Percentiles rank a stretch among this genome's conserved stretches.
These are phyloP conservation scores for Ophiorrhiza pumila DNA, from an alignment of 257 asterid species.

Conservation along the genomic window DNA sequence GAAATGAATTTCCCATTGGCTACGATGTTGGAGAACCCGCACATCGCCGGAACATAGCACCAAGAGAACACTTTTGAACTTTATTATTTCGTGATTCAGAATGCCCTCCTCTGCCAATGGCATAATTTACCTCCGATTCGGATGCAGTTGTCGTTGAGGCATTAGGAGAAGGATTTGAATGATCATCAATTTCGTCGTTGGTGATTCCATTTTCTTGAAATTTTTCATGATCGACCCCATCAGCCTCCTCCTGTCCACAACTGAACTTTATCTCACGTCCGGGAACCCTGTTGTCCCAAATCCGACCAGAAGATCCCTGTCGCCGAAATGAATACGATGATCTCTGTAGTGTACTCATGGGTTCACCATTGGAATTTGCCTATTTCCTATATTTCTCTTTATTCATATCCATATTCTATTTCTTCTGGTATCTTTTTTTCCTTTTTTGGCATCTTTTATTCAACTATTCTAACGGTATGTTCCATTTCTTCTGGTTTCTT, in stretches of 20 bases:
- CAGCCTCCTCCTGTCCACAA: neutral
- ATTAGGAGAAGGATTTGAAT: neutral
- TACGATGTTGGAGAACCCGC: slow-evolving; percentile 29
- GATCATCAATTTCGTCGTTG: neutral
- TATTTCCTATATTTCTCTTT: neutral
- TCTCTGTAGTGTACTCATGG: slow-evolving; percentile 62
- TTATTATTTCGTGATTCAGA: slow-evolving; percentile 29
- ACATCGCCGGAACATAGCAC: slow-evolving; percentile 38
- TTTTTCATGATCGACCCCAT: slow-evolving; percentile 4
- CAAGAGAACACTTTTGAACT: slow-evolving; percentile 28
- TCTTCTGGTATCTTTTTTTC: neutral
- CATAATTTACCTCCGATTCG: slow-evolving; percentile 7
- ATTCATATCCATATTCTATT: neutral
- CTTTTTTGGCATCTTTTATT: neutral
- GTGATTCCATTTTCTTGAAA: neutral
- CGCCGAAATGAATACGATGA: slow-evolving; percentile 64
- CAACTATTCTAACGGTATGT: slow-evolving; percentile 26
- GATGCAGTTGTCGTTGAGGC: neutral
- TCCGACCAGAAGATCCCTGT: slow-evolving; percentile 77
- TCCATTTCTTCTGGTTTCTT: neutral
- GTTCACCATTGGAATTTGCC: neutral
- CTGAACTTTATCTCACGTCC: slow-evolving; percentile 6
- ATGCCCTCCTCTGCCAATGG: neutral
- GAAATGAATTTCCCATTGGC: too few species aligned
- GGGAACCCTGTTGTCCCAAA: slow-evolving; percentile 42